phyloP scores from a whole-genome alignment of 2,329 filamentous ascomycete species.

The Bipolaris cookei region DNA sequence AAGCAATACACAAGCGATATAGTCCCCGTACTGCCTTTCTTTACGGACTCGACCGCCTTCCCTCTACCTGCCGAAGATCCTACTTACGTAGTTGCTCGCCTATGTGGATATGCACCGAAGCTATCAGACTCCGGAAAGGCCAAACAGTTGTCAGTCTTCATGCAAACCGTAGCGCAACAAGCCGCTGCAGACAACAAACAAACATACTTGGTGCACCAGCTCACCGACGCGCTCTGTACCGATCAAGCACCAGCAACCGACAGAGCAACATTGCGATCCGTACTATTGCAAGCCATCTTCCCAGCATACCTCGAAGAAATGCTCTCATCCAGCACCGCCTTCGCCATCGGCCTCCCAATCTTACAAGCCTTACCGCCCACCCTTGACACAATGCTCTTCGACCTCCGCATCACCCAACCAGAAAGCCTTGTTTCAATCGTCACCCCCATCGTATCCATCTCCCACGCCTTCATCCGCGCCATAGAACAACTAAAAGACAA shows the following conservation, averaged over 20 bases:
- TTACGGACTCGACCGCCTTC: slow-evolving; percentile 65
- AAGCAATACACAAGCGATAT: slow-evolving; percentile 67
- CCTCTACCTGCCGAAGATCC: slow-evolving; percentile 66
- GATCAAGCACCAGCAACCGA: slow-evolving; percentile 52
- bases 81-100: slow-evolving; percentile 65
- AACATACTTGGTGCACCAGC: slow-evolving; percentile 61
- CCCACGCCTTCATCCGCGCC: slow-evolving; percentile 48
- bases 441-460: slow-evolving; percentile 48
- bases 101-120: slow-evolving; percentile 65
- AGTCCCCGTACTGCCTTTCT: slow-evolving; percentile 63
- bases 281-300: slow-evolving; percentile 62
- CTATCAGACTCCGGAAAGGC: slow-evolving; percentile 56
- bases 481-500: slow-evolving; percentile 48
- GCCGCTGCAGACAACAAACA: slow-evolving; percentile 65
- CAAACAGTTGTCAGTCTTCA: slow-evolving; percentile 63
- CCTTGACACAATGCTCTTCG: slow-evolving; percentile 54
- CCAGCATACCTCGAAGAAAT: slow-evolving; percentile 62
- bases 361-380: slow-evolving; percentile 55
- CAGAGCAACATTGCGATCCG: slow-evolving; percentile 56
- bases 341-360: slow-evolving; percentile 61
- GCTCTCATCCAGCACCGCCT: slow-evolving; percentile 55
- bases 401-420: slow-evolving; percentile 53
- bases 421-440: slow-evolving; percentile 48
- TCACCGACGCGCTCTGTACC: slow-evolving; percentile 58
- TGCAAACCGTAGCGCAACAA: slow-evolving; percentile 65